Base-by-base conservation (phyloP, 768 basidiomycete genomes). In the Termitomyces sp. region DNA sequence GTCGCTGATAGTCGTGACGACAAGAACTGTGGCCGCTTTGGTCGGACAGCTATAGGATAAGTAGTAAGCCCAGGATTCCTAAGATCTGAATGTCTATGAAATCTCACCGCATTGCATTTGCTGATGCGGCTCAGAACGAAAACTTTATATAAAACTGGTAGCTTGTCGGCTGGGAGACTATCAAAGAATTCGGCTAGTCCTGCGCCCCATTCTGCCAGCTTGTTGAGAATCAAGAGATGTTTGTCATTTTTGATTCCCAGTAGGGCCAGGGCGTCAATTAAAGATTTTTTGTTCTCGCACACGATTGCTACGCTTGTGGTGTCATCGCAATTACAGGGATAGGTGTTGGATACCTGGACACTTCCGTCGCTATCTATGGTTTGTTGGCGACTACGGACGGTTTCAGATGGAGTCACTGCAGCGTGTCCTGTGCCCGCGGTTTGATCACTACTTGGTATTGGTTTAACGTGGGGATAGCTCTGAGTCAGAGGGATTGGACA, bases 201-300 rank as follows among this genome's bases (percentile, higher is more conserved):
- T 7, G 32, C 52, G 20, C 45, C 45, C 59, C 52, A 54, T 20
- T 31, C 34, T 29, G 10, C 25, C 2, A 60, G 42, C 29, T 36
- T 51, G 25, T 29, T 31, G 2, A 60, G 43, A 12, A 60, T 34
- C 12, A 17, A 45, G 15, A 60, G 59, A 29, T 60, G 52, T 31
- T 54, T 45, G 37, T 60, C 59, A n/a, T 48, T 47, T 9, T 6
- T n/a, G 14, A 54, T 47, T 1, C 59, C 59, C 29, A 60, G 40
- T 8, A n/a, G 5, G 5, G 36, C 47, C 42, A 60, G 60, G 20
- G 53, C 45, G 5, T 48, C n/a, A 14, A 60, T 38, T 11, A 55
- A 5, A 5, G 10, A 17, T 32, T 43, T 31, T 12, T 10, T 5
- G 40, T 55, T 55, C 32, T 32, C 29, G 17, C 9, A 55, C 11